Base-by-base conservation (phyloP, 1,284 basidiomycete genomes). In the Rhodofomes roseus region DNA sequence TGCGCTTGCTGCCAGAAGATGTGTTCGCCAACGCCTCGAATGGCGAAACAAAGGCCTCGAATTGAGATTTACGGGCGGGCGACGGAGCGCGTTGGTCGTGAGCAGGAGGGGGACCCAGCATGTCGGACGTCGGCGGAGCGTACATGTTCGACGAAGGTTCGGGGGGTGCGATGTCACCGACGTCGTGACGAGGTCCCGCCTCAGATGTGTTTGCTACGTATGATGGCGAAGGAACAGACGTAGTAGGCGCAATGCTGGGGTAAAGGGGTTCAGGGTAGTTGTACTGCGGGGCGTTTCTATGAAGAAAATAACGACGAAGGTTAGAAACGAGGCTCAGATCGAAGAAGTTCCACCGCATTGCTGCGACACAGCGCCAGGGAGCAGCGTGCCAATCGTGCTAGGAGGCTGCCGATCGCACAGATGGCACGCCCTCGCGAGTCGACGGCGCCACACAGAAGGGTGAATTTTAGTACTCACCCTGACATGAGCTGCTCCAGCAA, bases 401-500 rank as follows among this genome's bases (percentile, higher is more conserved):
- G 53, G 12, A 20, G 18, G 40, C 50, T 27, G 23, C 50, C 50
- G 34, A 52, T 34, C 34, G 50, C 50, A 36, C 50, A 20, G 34
- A 52, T 34, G 16, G 18, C 50, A 52, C 50, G 31, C 50, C 20
- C 23, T 31, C 50, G 18, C 50, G 11, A 34, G 12, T n/a, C 29
- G n/a, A 25, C 31, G 31, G 6, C 25, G 50, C 46, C 57, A 57
- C 29, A 29, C 39, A 39, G 36, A 54, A 23, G 53, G 39, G 9
- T 43, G 59, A 55, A 46, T 37, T 40, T 48, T 60, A 57, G 62
- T 29, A 79, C 87, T 77, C 70, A 92, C 89, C 87, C 86, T 60
- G 85, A 79, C 85, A 92, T 90, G 61, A 92, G 76, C 69, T 91
- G 87, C 65, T 92, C 90, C 59, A 92, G 74, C 64, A 92, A 72